Evolutionary conservation across 208 protist species (phyloP), one percentile per base, ranked within the genome.

Genomic region (Angomonas desouzai): DNA sequence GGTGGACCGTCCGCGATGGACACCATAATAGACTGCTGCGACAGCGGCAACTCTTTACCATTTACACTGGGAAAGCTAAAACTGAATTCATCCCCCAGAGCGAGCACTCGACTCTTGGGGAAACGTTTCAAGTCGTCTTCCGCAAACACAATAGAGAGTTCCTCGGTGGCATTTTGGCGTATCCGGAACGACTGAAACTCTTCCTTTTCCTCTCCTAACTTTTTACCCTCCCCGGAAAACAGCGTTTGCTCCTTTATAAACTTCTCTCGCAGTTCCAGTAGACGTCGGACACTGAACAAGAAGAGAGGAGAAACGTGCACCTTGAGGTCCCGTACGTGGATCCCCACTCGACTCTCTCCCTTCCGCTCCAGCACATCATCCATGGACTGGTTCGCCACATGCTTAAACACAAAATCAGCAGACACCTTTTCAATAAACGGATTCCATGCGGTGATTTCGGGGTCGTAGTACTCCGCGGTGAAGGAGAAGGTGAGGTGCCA

Each of bases 51-150:
- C 65, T 92, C 82, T 55, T 80, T 70, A 23, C 86, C 82, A 32
- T 79, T 74, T 43, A 69, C 38, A 28, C 80, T 76, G 1, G 82
- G 86, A 25, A 89, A 84, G 66, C 83, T 87, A 51, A 92, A 89
- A 3, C 71, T 65, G 63, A 76, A 76, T 27, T 58, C 55, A 48
- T 84, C 74, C 13, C 68, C 63, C 1, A 58, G 49, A 25, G 43
- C 49, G 4, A 83, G 30, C 20, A 51, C 34, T 36, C 20, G 70
- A 1, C 48, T 33, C 20, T 16, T 27, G 22, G 61, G 55, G 43
- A 69, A 66, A n/a, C 49, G n/a, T 43, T 64, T 40, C 22, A 48
- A 20, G 28, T 63, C 48, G 40, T 77, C 63, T 23, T 74, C 34
- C 1, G 66, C 48, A 47, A 74, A 70, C 22, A 62, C 51, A 20